Evolutionary conservation across 768 basidiomycete genomes (phyloP), one percentile per base, ranked within the genome.

Genomic region (Collybia sp.): DNA sequence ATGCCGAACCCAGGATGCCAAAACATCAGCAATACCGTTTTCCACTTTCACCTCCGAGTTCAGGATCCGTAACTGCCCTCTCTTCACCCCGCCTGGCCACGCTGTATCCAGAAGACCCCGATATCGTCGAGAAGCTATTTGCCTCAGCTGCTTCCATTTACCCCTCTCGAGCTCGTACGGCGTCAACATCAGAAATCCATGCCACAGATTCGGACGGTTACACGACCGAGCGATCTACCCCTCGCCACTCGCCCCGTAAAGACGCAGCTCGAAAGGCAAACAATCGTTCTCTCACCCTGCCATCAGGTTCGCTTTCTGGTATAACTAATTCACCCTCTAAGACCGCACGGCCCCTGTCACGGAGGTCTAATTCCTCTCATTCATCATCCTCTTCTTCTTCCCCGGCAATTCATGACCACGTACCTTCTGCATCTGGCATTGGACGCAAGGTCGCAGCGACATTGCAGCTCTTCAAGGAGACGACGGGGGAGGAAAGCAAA

Each of bases 391-490:
- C 66, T 11, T 58, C 58, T 9, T 65, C 68, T 30, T 57, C 66
- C n/a, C 61, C 57, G n/a, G 59, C 64, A 13, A 57, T 59, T 42
- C 58, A 53, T 12, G 64, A 68, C 35, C 48, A 40, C 12, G 45
- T 55, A 18, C 64, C 63, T 42, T 53, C 66, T 13, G 60, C 60
- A 30, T 57, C 68, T 35, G 82, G 80, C 15, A 85, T 83, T 40
- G 83, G 87, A 25, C 80, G 89, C 53, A 92, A 92, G 61, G 88
- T 92, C 30, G 89, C 89, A 1, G 88, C 84, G 10, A 82, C 83
- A 5, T 71, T 92, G 10, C 83, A 89, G 53, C 73, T 92, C 10
- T 92, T 92, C 73, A 89, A 85, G 56, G 85, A 88, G 66, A 83
- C 86, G 0, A 67, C 73, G 38, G 69, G 70, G 2, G 67, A 70